Percentiles rank a stretch among this genome's conserved stretches.
These are phyloP conservation scores for Amanita inopinata DNA, from an alignment of 768 basidiomycete species.

Conservation along the genomic window DNA sequence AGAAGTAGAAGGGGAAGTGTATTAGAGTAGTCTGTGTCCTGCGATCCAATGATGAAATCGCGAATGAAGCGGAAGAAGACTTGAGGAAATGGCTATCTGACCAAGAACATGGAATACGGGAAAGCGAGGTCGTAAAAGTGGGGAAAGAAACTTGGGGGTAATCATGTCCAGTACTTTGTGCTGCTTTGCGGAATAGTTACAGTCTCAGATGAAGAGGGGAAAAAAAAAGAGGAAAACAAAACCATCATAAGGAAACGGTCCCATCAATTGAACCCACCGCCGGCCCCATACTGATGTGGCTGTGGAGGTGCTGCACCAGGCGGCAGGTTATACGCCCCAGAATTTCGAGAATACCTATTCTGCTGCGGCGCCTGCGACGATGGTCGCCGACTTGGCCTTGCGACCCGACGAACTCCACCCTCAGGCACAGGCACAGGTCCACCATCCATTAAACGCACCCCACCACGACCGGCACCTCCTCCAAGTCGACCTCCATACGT, in stretches of 20 bases:
- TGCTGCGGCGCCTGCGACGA: constrained; percentile 50
- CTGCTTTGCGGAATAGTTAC: neutral
- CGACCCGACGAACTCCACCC: constrained; percentile 65
- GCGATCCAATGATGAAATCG: neutral
- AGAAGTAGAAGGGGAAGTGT: neutral
- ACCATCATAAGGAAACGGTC: neutral
- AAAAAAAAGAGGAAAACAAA: neutral
- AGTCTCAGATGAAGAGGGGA: neutral
- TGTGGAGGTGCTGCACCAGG: constrained; percentile 70
- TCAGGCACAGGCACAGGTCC: constrained; percentile 77
- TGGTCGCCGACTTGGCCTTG: constrained; percentile 46
- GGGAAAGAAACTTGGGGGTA: neutral
- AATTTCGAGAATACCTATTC: constrained; percentile 65
- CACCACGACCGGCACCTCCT: constrained; percentile 26
- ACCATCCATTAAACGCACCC: constrained; percentile 65
- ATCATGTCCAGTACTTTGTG: neutral
- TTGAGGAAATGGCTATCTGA: neutral
- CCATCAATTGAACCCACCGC: constrained; percentile 5
- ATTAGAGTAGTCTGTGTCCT: neutral
- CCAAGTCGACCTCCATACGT: constrained; percentile 21
- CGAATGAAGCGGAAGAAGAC: neutral
- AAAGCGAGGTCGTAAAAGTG: neutral
- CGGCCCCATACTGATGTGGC: constrained; percentile 19
- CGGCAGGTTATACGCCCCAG: constrained; percentile 44
- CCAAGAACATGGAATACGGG: neutral